These are phyloP conservation scores for Puccinia coronata DNA, from an alignment of 1,284 basidiomycete species.

Conservation along the genomic window DNA sequence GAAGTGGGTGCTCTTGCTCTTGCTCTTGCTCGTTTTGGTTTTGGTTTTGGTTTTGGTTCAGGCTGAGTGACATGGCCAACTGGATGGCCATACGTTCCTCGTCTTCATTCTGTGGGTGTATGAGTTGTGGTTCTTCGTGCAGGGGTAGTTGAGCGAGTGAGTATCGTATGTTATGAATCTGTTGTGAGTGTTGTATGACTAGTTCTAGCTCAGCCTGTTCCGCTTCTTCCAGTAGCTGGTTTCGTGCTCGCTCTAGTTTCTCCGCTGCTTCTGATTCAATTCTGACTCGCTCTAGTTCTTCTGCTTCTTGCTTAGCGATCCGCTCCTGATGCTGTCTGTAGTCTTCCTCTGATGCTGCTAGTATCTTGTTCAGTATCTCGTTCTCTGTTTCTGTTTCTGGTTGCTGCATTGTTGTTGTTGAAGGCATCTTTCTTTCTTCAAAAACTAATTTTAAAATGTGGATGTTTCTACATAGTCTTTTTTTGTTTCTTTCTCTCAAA, in stretches of 20 bases:
- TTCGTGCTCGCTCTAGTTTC: neutral
- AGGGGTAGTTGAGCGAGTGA: neutral
- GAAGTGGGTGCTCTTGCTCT: no score
- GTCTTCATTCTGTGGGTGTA: slow-evolving; percentile 1
- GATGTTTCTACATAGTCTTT: no score
- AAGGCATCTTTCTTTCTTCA: no score
- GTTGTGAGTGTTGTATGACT: slow-evolving; percentile 11
- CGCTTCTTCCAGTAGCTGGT: neutral
- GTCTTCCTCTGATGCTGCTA: neutral
- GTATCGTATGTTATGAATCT: neutral
- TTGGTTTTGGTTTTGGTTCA: neutral
- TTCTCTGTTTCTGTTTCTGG: neutral
- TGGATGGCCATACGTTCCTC: slow-evolving; percentile 17
- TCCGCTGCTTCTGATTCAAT: slow-evolving; percentile 9
- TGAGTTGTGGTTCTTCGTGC: no score
- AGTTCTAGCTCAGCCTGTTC: neutral
- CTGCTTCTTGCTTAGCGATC: neutral
- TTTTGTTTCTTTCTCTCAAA: no score
- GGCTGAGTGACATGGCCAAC: slow-evolving; percentile 30
- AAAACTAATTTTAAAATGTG: no score
- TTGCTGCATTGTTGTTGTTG: neutral
- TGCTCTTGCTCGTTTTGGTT: no score
- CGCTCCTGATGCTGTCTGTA: neutral
- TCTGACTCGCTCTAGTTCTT: slow-evolving; percentile 2
- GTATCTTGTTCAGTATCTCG: neutral